These are phyloP conservation scores for Cyberlindnera mrakii DNA, from an alignment of 805 yeast genomes.

Conservation along the genomic window DNA sequence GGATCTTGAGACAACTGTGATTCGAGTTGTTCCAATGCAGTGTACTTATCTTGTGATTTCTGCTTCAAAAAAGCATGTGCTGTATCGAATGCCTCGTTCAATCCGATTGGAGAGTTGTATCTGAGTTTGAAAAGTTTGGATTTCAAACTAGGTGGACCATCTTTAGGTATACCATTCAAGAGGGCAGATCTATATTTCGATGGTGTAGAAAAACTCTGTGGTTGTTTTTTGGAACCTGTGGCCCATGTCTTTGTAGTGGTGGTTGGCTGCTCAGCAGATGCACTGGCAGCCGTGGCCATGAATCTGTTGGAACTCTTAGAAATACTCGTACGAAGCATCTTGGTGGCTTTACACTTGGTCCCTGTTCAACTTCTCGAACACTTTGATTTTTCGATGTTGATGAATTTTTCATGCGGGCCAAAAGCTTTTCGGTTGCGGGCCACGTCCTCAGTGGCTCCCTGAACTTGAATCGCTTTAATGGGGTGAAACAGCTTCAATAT, in stretches of 20 bases:
- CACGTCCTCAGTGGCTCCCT: no score
- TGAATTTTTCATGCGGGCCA: not conserved
- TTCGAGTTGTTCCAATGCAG: slow-evolving; percentile 32
- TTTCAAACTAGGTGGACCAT: slow-evolving; percentile 51
- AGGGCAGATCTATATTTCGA: slow-evolving; percentile 23
- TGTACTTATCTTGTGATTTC: slow-evolving; percentile 40
- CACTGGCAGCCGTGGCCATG: not conserved
- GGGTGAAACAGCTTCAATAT: no score
- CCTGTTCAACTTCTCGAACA: no score
- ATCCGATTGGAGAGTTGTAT: slow-evolving; percentile 63
- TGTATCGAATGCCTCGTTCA: slow-evolving; percentile 65
- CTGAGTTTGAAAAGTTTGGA: slow-evolving; percentile 36
- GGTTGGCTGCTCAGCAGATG: not conserved
- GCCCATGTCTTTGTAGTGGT: slow-evolving; percentile 9
- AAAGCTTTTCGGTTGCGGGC: not conserved
- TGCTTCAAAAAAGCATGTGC: slow-evolving; percentile 56
- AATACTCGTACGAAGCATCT: slow-evolving; percentile 13
- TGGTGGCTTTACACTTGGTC: not conserved
- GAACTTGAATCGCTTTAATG: no score
- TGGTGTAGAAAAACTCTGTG: slow-evolving; percentile 20
- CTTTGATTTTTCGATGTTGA: not conserved
- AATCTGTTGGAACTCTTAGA: not conserved
- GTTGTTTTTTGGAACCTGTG: not conserved
- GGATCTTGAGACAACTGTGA: slow-evolving; percentile 19
- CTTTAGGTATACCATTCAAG: slow-evolving; percentile 27